A percentile compares a stretch with the other conserved stretches of the same genome.
Evolutionary conservation across 2,329 filamentous ascomycete species (phyloP).

Genomic region (Emergomyces orientalis): DNA sequence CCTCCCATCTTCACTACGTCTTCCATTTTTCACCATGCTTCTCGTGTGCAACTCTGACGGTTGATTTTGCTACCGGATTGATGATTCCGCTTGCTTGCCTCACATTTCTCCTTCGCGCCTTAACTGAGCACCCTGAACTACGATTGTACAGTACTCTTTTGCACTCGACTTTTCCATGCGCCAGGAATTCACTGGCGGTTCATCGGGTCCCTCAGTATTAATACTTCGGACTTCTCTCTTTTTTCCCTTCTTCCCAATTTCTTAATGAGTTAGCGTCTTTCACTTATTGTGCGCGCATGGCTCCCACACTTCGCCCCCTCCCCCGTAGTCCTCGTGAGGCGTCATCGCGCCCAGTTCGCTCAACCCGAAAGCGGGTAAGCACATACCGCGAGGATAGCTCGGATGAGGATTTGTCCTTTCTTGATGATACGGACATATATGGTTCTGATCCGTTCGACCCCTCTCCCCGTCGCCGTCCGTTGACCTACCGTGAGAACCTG

Average conservation of each 20-base stretch:
- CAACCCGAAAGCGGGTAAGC: conserved; percentile 27
- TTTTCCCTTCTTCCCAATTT: not conserved
- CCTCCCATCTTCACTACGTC: not conserved
- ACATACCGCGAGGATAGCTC: conserved; percentile 33
- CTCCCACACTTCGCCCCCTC: conserved; percentile 20
- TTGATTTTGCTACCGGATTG: not conserved
- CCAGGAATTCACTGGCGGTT: not conserved
- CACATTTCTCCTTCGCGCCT: not conserved
- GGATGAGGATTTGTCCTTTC: conserved; percentile 19
- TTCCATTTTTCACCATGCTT: not conserved
- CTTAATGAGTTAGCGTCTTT: not conserved
- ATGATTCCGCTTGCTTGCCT: not conserved
- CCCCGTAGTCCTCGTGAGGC: conserved; percentile 9
- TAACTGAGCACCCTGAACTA: not conserved
- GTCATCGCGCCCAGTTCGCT: conserved; percentile 28
- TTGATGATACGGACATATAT: conserved; percentile 8
- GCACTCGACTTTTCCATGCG: not conserved
- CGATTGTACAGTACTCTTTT: not conserved
- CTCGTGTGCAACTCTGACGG: not conserved
- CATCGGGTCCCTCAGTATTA: too few relatives aligned
- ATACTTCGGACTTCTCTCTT: not conserved
- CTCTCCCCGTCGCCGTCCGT: conserved; percentile 3
- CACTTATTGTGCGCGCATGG: conserved; percentile 20
- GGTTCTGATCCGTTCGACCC: not conserved
- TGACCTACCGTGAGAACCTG: not conserved